These are phyloP conservation scores for Kodamaea restingae DNA, from an alignment of 805 yeast species.

Conservation along the genomic window DNA sequence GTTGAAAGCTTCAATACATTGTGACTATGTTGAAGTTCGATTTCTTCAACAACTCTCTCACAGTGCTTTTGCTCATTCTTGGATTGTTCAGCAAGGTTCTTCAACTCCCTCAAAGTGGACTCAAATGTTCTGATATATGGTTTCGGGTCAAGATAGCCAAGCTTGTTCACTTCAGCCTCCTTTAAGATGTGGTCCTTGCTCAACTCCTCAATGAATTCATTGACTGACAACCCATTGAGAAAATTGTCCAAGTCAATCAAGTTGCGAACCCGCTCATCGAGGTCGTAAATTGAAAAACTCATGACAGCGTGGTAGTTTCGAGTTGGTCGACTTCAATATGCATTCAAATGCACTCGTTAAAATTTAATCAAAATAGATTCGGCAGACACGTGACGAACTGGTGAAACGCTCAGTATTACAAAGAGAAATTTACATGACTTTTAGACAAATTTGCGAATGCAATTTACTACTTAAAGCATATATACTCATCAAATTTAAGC, in stretches of 20 bases:
- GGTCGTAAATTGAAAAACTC: conserved; percentile 46
- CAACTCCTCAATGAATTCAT: conserved; percentile 76
- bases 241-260: conserved; percentile 59
- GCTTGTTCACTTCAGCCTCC: conserved; percentile 47
- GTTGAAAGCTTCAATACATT: conserved; percentile 56
- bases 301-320: not conserved
- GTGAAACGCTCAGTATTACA: too few relatives aligned
- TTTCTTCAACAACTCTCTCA: conserved; percentile 53
- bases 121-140: conserved; percentile 94
- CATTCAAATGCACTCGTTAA: too few relatives aligned
- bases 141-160: conserved; percentile 75
- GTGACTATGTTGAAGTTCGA: conserved; percentile 63
- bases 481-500: conserved; percentile 13
- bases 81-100: conserved; percentile 56
- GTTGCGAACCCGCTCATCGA: conserved; percentile 59
- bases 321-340: not conserved
- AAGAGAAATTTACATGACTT: too few relatives aligned
- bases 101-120: conserved; percentile 70
- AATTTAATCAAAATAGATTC: too few relatives aligned
- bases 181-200: conserved; percentile 60
- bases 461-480: not conserved
- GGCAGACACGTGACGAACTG: too few relatives aligned
- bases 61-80: conserved; percentile 45
- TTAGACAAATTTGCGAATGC: not conserved
- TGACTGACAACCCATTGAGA: conserved; percentile 64